Base-by-base conservation (phyloP, 805 yeast species). In the Candida alai region DNA sequence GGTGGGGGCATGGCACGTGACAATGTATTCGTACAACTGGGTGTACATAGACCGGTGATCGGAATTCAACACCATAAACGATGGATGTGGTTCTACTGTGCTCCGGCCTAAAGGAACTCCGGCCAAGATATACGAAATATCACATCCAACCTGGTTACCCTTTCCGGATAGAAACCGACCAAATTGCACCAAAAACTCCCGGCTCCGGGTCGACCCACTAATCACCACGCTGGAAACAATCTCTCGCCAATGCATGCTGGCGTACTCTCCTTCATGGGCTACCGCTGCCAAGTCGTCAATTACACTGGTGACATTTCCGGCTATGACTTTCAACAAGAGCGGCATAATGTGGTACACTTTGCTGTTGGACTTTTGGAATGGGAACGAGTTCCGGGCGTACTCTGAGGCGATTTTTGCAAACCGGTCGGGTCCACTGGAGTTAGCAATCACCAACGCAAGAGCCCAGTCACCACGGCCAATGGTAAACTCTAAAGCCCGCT, bases 381-480 rank as follows among this genome's bases (percentile, higher is more conserved):
- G 47, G 56, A 60, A 47, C 56, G 65, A 41, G 61, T 78, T 42
- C 61, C 74, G 30, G 45, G 70, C 70, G 51, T 77, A 84, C 35
- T 69, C 75, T 8, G 78, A 66, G 5, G 81, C 79, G 2, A 81
- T 72, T 21, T 61, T 58, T 4, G 74, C 57, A 74, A 84, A 80
- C 24, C 68, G 65, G 3, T 76, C 79, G 14, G 74, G 73, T 2
- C 93, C 82, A 18, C 77, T 60, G 12, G 85, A 55, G 40, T 80
- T 73, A 1, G 94, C 79, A 32, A 89, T 62, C 19, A 87, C 53
- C 35, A 90, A 58, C 0, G 96, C 83, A 55, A 88, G 65, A 0
- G 90, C 78, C 82, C 85, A 89, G 44, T 85, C 84, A 7, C 76
- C 73, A 34, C 75, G 73, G 2, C 71, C 64, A 13, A 88, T 53